Evolutionary conservation across 176 grass and related monocot genomes (phyloP).

Genomic region (Themeda triandra): DNA sequence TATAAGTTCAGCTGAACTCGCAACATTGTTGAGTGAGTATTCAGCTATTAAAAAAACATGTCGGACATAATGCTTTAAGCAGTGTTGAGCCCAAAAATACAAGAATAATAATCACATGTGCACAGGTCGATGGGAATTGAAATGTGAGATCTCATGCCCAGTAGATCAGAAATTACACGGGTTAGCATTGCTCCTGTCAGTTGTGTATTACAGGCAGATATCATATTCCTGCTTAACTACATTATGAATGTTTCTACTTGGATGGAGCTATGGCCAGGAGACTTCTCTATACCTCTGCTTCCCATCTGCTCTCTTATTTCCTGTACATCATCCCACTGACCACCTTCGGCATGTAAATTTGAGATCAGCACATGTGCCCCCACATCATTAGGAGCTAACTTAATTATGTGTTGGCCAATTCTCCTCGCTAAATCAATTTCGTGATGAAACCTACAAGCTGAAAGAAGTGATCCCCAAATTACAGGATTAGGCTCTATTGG

Average conservation of each 20-base stretch:
- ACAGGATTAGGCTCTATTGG: slow-evolving; percentile 60
- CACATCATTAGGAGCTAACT: slow-evolving; percentile 52
- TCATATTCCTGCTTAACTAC: slow-evolving; percentile 2
- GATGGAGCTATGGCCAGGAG: slow-evolving; percentile 62
- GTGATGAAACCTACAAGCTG: slow-evolving; percentile 61
- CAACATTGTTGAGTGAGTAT: not conserved
- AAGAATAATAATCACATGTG: not conserved
- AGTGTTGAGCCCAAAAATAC: not conserved
- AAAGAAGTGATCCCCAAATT: slow-evolving; percentile 77
- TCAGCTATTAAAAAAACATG: not conserved
- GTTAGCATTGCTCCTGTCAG: not conserved
- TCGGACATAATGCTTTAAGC: not conserved
- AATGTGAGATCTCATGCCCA: not conserved
- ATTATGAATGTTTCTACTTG: slow-evolving; percentile 27
- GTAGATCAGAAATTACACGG: not conserved
- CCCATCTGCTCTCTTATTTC: slow-evolving; percentile 53
- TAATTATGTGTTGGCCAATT: slow-evolving; percentile 35
- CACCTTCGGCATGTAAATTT: slow-evolving; percentile 64
- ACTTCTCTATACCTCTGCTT: slow-evolving; percentile 55
- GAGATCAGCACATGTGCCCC: slow-evolving; percentile 65
- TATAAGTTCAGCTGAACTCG: not conserved
- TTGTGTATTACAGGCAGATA: not conserved
- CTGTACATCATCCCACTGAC: slow-evolving; percentile 61
- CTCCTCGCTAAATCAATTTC: slow-evolving; percentile 51
- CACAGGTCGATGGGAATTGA: not conserved